These are phyloP conservation scores for Neospora caninum DNA, from an alignment of 169 alveolate genomes.

Conservation along the genomic window DNA sequence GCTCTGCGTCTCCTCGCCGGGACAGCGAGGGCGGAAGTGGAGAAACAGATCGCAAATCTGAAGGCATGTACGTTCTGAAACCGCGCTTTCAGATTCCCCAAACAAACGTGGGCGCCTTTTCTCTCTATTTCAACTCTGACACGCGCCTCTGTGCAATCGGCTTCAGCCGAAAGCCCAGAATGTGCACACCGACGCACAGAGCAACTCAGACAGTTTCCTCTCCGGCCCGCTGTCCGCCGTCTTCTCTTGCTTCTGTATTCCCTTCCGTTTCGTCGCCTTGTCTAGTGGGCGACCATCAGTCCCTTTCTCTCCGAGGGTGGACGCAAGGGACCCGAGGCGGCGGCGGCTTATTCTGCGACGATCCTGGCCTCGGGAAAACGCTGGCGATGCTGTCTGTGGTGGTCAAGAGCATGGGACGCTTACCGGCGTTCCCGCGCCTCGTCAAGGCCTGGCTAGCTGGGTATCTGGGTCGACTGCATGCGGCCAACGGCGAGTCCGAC, in stretches of 20 bases:
- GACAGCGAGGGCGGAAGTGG: not conserved
- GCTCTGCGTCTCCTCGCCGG: not conserved
- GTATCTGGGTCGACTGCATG: not conserved
- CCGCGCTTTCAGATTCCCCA: not conserved
- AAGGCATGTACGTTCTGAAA: not conserved
- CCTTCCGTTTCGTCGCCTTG: too few species aligned
- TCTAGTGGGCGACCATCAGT: not conserved
- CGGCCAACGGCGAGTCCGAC: not conserved
- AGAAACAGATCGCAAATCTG: not conserved
- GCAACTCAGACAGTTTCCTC: not conserved
- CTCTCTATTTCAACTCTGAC: not conserved
- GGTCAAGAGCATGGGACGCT: not conserved
- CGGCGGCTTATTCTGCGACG: slow-evolving; percentile 54
- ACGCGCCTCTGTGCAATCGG: not conserved
- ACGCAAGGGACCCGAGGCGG: slow-evolving; percentile 29
- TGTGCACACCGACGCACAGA: not conserved
- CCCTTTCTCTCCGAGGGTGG: not conserved
- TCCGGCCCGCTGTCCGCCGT: not conserved
- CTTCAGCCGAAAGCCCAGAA: not conserved
- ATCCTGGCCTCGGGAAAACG: slow-evolving; percentile 63
- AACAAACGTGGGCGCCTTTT: not conserved
- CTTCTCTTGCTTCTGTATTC: too few species aligned
- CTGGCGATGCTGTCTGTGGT: slow-evolving; percentile 47
- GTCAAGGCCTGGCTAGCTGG: not conserved
- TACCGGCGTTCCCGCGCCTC: slow-evolving; percentile 28